A percentile compares a stretch with the other conserved stretches of the same genome.
Conservation (phyloP, 2,329 filamentous ascomycete species). For the Sclerotinia sclerotiorum region DNA sequence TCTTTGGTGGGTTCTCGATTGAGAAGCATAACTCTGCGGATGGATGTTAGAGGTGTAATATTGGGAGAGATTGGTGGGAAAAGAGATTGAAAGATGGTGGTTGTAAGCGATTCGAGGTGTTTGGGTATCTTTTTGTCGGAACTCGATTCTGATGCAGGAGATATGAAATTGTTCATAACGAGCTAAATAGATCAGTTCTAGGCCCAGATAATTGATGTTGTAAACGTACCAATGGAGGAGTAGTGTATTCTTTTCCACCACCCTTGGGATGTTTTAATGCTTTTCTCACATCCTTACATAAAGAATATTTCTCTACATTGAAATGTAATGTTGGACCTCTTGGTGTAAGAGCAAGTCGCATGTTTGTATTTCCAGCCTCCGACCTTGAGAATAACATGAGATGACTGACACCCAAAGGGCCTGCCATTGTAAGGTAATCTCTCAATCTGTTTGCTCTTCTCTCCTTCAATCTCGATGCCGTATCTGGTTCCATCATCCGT, state of each 20-base stretch:
- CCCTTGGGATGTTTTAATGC: slow-evolving; percentile 80
- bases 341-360: slow-evolving; percentile 83
- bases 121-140: slow-evolving; percentile 74
- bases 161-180: slow-evolving; percentile 97
- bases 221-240: slow-evolving; percentile 69
- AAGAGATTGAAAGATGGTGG: slow-evolving; percentile 91
- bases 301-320: slow-evolving; percentile 88
- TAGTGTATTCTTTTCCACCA: slow-evolving; percentile 81
- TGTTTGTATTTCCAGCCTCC: slow-evolving; percentile 84
- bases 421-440: slow-evolving; percentile 95
- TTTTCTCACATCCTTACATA: slow-evolving; percentile 86
- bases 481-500: slow-evolving; percentile 93
- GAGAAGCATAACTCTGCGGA: slow-evolving; percentile 83
- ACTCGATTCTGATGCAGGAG: slow-evolving; percentile 55
- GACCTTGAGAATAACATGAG: slow-evolving; percentile 91
- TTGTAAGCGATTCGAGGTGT: slow-evolving; percentile 89
- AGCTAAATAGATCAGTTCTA: slow-evolving; percentile 50
- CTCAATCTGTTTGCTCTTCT: slow-evolving; percentile 81
- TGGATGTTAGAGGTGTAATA: slow-evolving; percentile 84
- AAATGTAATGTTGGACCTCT: slow-evolving; percentile 93
- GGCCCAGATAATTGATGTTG: neutral
- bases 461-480: slow-evolving; percentile 85
- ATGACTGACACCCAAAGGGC: slow-evolving; percentile 89
- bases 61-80: slow-evolving; percentile 96
- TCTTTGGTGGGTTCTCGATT: slow-evolving; percentile 68